A percentile compares a stretch with the other conserved stretches of the same genome.
phyloP scores from a whole-genome alignment of 2,329 filamentous ascomycete species.

The Helminthosporium solani region DNA sequence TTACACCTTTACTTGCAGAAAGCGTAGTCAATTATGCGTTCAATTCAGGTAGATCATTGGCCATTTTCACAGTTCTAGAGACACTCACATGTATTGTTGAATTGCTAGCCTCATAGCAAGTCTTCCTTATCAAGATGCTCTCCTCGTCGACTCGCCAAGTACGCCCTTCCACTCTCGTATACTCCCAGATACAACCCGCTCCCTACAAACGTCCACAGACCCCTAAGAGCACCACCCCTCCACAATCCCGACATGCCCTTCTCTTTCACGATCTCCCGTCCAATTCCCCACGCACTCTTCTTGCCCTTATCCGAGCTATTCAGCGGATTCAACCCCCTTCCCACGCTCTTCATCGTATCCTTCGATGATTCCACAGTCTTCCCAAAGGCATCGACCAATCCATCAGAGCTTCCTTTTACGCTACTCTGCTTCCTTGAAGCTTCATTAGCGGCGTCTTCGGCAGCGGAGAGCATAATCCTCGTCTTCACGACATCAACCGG shows the following conservation, averaged over 20 bases:
- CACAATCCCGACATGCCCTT: slow-evolving; percentile 74
- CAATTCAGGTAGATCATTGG: neutral
- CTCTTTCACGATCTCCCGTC: slow-evolving; percentile 63
- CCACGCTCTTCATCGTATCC: slow-evolving; percentile 35
- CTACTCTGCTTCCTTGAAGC: slow-evolving; percentile 12
- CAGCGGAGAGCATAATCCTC: slow-evolving; percentile 72
- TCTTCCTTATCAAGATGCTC: slow-evolving; percentile 42
- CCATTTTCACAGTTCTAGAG: neutral
- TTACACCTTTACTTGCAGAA: too few species aligned
- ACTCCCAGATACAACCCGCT: slow-evolving; percentile 82
- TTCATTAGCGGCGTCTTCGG: slow-evolving; percentile 19
- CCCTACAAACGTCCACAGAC: slow-evolving; percentile 78
- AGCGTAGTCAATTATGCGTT: neutral
- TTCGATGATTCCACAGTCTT: slow-evolving; percentile 36
- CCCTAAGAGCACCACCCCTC: slow-evolving; percentile 70
- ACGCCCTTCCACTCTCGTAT: slow-evolving; percentile 74
- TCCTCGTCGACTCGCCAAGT: slow-evolving; percentile 48
- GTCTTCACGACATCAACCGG: slow-evolving; percentile 91
- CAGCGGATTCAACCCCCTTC: slow-evolving; percentile 22
- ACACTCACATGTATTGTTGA: neutral
- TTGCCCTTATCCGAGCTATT: slow-evolving; percentile 27
- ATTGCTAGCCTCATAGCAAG: slow-evolving; percentile 15
- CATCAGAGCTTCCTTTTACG: slow-evolving; percentile 14
- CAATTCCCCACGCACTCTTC: slow-evolving; percentile 57
- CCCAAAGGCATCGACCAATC: slow-evolving; percentile 45